Percentiles rank a stretch among this genome's conserved stretches.
phyloP scores from a whole-genome alignment of 2,329 filamentous ascomycete genomes.

The Trichoderma semiorbis region DNA sequence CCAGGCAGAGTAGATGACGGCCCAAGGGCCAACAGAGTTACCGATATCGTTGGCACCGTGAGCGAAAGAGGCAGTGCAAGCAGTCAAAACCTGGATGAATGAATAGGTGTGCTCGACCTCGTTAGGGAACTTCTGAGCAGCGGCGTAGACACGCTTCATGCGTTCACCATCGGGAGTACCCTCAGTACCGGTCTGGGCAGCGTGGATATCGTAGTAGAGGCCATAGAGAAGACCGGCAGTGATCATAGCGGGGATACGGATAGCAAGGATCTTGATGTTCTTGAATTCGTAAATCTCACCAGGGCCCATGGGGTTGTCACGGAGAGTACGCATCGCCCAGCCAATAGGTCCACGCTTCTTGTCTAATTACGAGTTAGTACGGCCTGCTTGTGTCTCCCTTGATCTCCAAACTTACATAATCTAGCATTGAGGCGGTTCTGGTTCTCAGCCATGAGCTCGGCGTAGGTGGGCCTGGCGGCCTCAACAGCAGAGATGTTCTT shows the following conservation, averaged over 20 bases:
- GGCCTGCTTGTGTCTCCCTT: not conserved
- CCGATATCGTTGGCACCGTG: slow-evolving; percentile 77
- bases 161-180: slow-evolving; percentile 25
- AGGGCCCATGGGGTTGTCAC: slow-evolving; percentile 67
- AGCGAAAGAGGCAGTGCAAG: slow-evolving; percentile 69
- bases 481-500: slow-evolving; percentile 46
- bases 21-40: slow-evolving; percentile 68
- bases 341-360: slow-evolving; percentile 65
- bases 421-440: slow-evolving; percentile 58
- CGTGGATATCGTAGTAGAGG: slow-evolving; percentile 76
- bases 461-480: slow-evolving; percentile 52
- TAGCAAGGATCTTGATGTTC: slow-evolving; percentile 62
- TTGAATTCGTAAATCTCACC: slow-evolving; percentile 71
- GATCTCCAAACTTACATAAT: slow-evolving; percentile 42
- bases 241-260: slow-evolving; percentile 67
- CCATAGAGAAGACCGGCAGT: slow-evolving; percentile 66
- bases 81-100: slow-evolving; percentile 63
- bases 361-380: not conserved
- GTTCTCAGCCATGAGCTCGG: slow-evolving; percentile 56
- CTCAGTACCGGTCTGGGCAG: slow-evolving; percentile 21
- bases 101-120: slow-evolving; percentile 68
- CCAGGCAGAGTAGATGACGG: slow-evolving; percentile 67
- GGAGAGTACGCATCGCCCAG: slow-evolving; percentile 77
- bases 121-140: slow-evolving; percentile 64
- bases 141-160: slow-evolving; percentile 55